phyloP scores from a whole-genome alignment of 805 yeast species.

The Metschnikowia henanensis region DNA sequence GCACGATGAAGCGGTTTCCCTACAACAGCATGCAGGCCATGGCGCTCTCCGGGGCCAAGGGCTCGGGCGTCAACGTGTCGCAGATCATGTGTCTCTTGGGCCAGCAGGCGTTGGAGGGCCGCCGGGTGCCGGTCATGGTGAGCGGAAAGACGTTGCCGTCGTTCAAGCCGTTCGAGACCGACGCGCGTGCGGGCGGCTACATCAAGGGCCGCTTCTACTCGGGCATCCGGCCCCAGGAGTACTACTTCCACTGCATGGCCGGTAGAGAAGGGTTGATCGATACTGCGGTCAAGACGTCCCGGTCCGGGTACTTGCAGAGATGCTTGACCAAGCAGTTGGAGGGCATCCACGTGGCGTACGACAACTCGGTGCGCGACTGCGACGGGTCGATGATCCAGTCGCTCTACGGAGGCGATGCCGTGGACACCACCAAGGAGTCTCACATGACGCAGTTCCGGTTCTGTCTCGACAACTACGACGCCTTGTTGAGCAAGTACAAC shows the following conservation, averaged over 20 bases:
- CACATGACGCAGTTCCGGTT: constrained; percentile 92
- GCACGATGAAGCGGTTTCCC: constrained; percentile 95
- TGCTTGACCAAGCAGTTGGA: constrained; percentile 97
- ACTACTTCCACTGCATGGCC: constrained; percentile 99
- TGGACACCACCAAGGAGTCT: constrained; percentile 92
- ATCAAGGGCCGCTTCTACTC: constrained; percentile 96
- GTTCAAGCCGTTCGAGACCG: constrained; percentile 94
- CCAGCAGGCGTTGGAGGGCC: constrained; percentile 98
- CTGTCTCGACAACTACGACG: constrained; percentile 88
- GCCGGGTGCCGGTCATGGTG: constrained; percentile 99
- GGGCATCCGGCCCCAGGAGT: constrained; percentile 97
- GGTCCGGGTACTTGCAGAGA: constrained; percentile 98
- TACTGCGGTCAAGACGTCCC: constrained; percentile 97
- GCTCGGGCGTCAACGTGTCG: constrained; percentile 96
- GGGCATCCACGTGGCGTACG: constrained; percentile 93
- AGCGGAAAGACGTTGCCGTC: constrained; percentile 97
- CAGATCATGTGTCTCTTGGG: constrained; percentile 99
- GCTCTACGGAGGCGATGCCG: constrained; percentile 96
- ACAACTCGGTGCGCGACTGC: constrained; percentile 91
- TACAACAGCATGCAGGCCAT: constrained; percentile 96
- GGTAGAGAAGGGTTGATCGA: constrained; percentile 99
- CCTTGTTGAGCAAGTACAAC: constrained; percentile 81
- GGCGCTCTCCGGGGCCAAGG: constrained; percentile 99
- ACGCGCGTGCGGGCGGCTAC: constrained; percentile 98
- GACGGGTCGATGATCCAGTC: constrained; percentile 95